Conservation (phyloP, 2,329 filamentous ascomycete genomes). For the Aspergillus fumigatus region DNA sequence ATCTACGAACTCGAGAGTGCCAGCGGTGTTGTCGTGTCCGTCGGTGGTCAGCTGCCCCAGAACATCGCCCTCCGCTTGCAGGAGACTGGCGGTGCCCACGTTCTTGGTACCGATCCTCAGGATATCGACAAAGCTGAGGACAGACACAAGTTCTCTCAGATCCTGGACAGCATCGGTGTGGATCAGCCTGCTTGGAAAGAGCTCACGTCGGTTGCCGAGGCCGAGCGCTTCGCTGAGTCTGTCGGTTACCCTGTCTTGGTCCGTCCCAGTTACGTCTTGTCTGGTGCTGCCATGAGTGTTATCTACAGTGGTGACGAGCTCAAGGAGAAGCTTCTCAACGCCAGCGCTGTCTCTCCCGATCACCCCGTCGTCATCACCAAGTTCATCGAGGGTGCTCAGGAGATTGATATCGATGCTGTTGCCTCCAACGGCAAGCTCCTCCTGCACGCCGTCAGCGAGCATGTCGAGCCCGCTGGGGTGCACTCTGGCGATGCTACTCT, state of each 20-base stretch:
- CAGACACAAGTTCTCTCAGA: conserved; percentile 96
- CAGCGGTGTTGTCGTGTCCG: conserved; percentile 85
- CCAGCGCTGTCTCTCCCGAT: conserved; percentile 85
- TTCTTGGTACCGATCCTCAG: conserved; percentile 86
- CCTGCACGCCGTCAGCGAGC: conserved; percentile 88
- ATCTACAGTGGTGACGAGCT: conserved; percentile 84
- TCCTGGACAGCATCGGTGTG: conserved; percentile 91
- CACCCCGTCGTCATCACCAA: conserved; percentile 98
- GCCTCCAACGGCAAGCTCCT: conserved; percentile 81
- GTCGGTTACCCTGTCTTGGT: conserved; percentile 95
- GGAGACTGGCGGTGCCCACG: conserved; percentile 81
- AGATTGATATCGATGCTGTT: conserved; percentile 95
- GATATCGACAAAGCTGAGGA: conserved; percentile 99
- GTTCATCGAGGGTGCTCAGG: conserved; percentile 93
- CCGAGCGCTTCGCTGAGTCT: conserved; percentile 76
- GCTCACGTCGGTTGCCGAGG: conserved; percentile 80
- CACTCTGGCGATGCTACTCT: conserved; percentile 97
- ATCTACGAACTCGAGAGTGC: conserved; percentile 91
- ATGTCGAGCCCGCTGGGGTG: conserved; percentile 94
- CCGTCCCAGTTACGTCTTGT: conserved; percentile 91
- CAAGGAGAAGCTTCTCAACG: conserved; percentile 89
- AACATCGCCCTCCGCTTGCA: conserved; percentile 95
- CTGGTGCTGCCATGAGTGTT: conserved; percentile 97
- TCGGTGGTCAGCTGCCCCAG: conserved; percentile 93
- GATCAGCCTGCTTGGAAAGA: conserved; percentile 99